Percentiles rank a stretch among this genome's conserved stretches.
Evolutionary conservation across 805 yeast species (phyloP).

Genomic region (Huiozyma naganishii): DNA sequence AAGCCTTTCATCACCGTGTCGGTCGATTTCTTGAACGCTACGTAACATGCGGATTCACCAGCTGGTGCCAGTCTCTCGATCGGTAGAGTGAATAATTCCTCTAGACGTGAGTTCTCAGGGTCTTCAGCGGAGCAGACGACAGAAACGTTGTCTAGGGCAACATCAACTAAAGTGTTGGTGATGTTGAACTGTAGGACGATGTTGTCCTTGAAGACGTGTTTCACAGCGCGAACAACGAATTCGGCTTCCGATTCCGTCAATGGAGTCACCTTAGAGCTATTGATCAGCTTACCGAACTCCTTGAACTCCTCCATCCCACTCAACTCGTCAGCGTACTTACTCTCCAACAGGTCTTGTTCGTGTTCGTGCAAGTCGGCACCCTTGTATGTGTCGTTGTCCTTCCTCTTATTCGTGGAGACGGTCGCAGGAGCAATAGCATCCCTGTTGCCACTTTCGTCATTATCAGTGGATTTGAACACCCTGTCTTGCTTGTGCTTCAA

Average conservation of each 20-base stretch:
- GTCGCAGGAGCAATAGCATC: slow-evolving; percentile 8
- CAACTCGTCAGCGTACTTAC: slow-evolving; percentile 62
- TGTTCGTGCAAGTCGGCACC: slow-evolving; percentile 24
- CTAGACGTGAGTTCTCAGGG: slow-evolving; percentile 34
- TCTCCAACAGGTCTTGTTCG: slow-evolving; percentile 35
- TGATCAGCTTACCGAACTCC: slow-evolving; percentile 62
- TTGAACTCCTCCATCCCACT: slow-evolving; percentile 62
- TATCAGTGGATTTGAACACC: slow-evolving; percentile 14
- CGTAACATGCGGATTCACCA: slow-evolving; percentile 64
- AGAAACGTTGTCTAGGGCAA: slow-evolving; percentile 65
- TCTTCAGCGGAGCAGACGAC: slow-evolving; percentile 57
- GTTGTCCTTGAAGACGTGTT: slow-evolving; percentile 69
- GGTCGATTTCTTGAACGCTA: slow-evolving; percentile 52
- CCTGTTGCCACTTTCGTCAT: slow-evolving; percentile 17
- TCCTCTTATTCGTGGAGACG: slow-evolving; percentile 13
- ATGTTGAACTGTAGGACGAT: slow-evolving; percentile 74
- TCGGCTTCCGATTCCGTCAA: slow-evolving; percentile 91
- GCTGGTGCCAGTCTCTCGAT: slow-evolving; percentile 63
- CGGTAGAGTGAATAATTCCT: slow-evolving; percentile 66
- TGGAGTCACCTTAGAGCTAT: slow-evolving; percentile 51
- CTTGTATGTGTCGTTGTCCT: slow-evolving; percentile 14
- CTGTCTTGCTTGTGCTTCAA: slow-evolving; percentile 39
- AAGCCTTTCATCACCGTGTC: slow-evolving; percentile 41
- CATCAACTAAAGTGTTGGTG: slow-evolving; percentile 72
- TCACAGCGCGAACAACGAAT: slow-evolving; percentile 74